These are phyloP conservation scores for Aureobasidium vineae DNA, from an alignment of 2,329 filamentous ascomycete genomes.

Conservation along the genomic window DNA sequence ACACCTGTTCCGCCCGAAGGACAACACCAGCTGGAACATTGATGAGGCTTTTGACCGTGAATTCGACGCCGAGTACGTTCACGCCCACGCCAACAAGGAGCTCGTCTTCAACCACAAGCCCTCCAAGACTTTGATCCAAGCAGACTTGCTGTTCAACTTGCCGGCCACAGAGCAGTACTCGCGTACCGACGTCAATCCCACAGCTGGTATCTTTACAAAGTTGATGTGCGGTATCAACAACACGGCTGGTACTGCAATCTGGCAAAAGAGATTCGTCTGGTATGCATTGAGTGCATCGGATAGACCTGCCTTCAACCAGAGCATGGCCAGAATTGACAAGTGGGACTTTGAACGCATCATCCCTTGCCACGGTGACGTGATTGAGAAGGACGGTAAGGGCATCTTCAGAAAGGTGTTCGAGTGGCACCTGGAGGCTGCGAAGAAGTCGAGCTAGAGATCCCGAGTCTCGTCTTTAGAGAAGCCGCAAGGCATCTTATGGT, in stretches of 20 bases:
- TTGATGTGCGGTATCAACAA: conserved; percentile 58
- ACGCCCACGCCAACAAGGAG: conserved; percentile 78
- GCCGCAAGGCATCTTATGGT: not conserved
- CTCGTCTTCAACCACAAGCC: conserved; percentile 83
- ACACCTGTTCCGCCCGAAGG: conserved; percentile 55
- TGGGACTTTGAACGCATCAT: conserved; percentile 89
- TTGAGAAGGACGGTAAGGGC: conserved; percentile 71
- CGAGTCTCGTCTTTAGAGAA: not conserved
- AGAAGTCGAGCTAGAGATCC: conserved; percentile 31
- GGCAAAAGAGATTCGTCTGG: conserved; percentile 81
- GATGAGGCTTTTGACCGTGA: conserved; percentile 79
- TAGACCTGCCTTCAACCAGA: conserved; percentile 66
- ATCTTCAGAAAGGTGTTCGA: conserved; percentile 74
- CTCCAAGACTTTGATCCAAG: conserved; percentile 75
- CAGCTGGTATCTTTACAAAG: conserved; percentile 59
- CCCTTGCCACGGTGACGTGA: conserved; percentile 89
- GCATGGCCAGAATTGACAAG: conserved; percentile 63
- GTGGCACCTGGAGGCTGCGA: conserved; percentile 68
- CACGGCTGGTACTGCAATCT: conserved; percentile 63
- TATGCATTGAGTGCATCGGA: conserved; percentile 64
- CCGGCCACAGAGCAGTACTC: conserved; percentile 79
- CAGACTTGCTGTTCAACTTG: conserved; percentile 89
- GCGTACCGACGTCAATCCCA: conserved; percentile 55
- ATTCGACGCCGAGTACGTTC: conserved; percentile 80
- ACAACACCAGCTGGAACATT: conserved; percentile 51